Conservation (phyloP, 371 early-diverging fungal genomes). For the Quaeritorhiza haematococci region DNA sequence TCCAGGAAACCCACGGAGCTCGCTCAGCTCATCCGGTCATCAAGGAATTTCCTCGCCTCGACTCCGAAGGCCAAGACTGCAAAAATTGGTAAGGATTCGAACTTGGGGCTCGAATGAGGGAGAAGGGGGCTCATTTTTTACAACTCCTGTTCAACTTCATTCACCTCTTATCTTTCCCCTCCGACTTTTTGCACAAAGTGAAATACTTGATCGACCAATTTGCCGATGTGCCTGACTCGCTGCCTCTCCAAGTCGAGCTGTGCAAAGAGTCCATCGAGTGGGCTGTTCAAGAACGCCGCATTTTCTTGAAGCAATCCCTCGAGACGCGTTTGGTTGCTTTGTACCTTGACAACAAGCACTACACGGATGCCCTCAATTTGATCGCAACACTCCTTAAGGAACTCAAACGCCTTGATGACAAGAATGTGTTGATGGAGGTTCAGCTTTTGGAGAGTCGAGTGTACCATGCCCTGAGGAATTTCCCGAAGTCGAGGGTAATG, state of each 20-base stretch:
- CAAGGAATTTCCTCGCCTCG: conserved; percentile 69
- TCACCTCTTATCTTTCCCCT: too few relatives aligned
- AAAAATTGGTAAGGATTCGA: conserved; percentile 68
- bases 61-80: conserved; percentile 95
- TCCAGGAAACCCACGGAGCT: conserved; percentile 71
- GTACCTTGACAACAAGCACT: conserved; percentile 90
- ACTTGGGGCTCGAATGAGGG: neutral
- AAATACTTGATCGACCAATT: conserved; percentile 85
- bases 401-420: conserved; percentile 97
- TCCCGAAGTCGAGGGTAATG: conserved; percentile 84
- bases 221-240: conserved; percentile 76
- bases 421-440: conserved; percentile 94
- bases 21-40: conserved; percentile 72
- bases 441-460: conserved; percentile 92
- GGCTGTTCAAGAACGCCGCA: conserved; percentile 84
- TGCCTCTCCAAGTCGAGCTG: conserved; percentile 82
- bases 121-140: neutral
- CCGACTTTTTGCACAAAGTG: conserved; percentile 43
- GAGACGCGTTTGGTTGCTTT: conserved; percentile 89
- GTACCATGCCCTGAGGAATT: conserved; percentile 87
- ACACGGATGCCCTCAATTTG: conserved; percentile 82
- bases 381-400: conserved; percentile 85
- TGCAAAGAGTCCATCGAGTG: conserved; percentile 92
- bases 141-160: too few relatives aligned
- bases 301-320: conserved; percentile 87